A percentile compares a stretch with the other conserved stretches of the same genome.
phyloP scores from a whole-genome alignment of 768 basidiomycete species.

The Agaricus bisporus region DNA sequence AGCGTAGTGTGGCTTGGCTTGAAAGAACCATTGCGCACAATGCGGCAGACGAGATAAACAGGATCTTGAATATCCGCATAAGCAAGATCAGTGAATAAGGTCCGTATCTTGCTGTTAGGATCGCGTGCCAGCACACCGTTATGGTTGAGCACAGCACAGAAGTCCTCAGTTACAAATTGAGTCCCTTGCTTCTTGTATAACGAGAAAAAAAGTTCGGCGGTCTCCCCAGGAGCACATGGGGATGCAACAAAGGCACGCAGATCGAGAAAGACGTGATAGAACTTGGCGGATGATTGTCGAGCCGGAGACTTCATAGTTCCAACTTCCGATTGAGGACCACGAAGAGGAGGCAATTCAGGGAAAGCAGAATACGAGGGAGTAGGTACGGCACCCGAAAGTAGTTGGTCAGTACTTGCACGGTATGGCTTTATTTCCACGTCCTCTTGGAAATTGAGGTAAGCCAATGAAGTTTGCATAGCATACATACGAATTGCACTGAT shows the following conservation, averaged over 20 bases:
- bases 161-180: constrained; percentile 92
- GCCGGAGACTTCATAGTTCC: constrained; percentile 21
- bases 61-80: constrained; percentile 80
- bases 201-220: constrained; percentile 90
- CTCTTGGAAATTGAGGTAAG: constrained; percentile 59
- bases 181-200: constrained; percentile 80
- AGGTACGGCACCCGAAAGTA: constrained; percentile 38
- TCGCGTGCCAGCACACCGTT: constrained; percentile 85
- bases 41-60: constrained; percentile 84
- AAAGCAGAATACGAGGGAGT: constrained; percentile 69
- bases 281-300: constrained; percentile 52
- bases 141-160: constrained; percentile 83
- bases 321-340: constrained; percentile 33
- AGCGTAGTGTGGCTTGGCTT: constrained; percentile 59
- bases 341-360: constrained; percentile 42
- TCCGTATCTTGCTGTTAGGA: constrained; percentile 68
- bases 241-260: constrained; percentile 89
- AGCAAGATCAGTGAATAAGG: constrained; percentile 87
- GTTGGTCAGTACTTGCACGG: constrained; percentile 41
- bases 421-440: constrained; percentile 34
- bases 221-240: constrained; percentile 86
- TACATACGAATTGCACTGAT: constrained; percentile 89
- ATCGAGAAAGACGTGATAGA: constrained; percentile 89
- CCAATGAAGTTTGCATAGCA: constrained; percentile 78
- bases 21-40: constrained; percentile 82